These are phyloP conservation scores for Fusarium falciforme DNA, from an alignment of 2,329 filamentous ascomycete genomes.

Conservation along the genomic window DNA sequence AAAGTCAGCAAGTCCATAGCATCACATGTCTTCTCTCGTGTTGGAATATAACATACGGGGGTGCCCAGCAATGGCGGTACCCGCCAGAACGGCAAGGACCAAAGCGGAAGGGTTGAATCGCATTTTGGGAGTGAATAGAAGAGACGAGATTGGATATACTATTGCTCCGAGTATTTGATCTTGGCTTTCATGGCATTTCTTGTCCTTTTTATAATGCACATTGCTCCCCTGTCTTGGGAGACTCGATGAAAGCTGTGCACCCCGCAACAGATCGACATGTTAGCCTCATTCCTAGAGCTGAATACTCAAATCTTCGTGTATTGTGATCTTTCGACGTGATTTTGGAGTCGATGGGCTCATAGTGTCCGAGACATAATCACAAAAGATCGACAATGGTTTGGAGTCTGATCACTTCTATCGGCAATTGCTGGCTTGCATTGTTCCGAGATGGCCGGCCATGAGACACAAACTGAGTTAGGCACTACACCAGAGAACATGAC, in stretches of 20 bases:
- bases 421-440: neutral
- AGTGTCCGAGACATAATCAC: neutral
- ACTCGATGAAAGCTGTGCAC: neutral
- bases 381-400: neutral
- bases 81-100: constrained; percentile 4
- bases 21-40: neutral
- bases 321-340: neutral
- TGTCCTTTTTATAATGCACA: neutral
- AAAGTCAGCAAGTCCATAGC: neutral
- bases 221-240: neutral
- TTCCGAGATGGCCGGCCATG: neutral
- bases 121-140: neutral
- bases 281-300: neutral
- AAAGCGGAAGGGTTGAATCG: constrained; percentile 9
- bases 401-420: neutral
- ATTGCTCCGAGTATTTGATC: neutral
- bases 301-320: neutral
- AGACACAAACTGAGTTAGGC: neutral
- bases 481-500: neutral
- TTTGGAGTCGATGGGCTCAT: neutral
- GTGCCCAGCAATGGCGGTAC: constrained; percentile 7
- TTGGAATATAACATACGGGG: neutral
- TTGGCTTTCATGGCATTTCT: neutral
- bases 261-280: neutral
- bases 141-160: neutral